Percentiles rank a stretch among this genome's conserved stretches.
Conservation (phyloP, 139 green algal species). For the Ettlia oleoabundans region DNA sequence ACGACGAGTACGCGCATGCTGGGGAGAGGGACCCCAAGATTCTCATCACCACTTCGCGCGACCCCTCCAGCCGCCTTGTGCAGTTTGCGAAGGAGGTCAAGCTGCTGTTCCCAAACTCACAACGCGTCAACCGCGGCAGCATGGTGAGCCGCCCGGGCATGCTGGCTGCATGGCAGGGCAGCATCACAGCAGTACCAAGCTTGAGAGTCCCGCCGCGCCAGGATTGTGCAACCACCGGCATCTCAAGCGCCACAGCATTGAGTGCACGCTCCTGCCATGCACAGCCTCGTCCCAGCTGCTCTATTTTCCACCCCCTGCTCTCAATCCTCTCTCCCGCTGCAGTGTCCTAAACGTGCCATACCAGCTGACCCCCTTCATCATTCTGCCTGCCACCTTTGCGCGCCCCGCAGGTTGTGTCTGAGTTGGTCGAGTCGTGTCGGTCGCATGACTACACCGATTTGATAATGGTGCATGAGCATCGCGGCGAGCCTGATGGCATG, state of each 20-base stretch:
- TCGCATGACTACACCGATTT: slow-evolving; percentile 96
- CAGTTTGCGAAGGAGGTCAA: slow-evolving; percentile 99
- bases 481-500: slow-evolving; percentile 96
- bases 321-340: too few species aligned
- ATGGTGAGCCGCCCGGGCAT: slow-evolving; percentile 48
- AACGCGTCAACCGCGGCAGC: slow-evolving; percentile 91
- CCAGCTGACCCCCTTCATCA: neutral
- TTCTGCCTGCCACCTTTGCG: too few species aligned
- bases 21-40: slow-evolving; percentile 90
- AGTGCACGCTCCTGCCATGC: too few species aligned
- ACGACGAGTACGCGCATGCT: slow-evolving; percentile 97
- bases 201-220: too few species aligned
- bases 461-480: slow-evolving; percentile 97
- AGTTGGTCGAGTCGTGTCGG: slow-evolving; percentile 91
- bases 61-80: slow-evolving; percentile 88
- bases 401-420: slow-evolving; percentile 65
- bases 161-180: neutral
- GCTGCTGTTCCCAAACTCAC: slow-evolving; percentile 91
- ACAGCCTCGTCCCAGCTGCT: too few species aligned
- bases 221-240: too few species aligned
- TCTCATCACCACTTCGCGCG: slow-evolving; percentile 93
- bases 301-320: too few species aligned
- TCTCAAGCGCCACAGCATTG: too few species aligned
- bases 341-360: neutral
- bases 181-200: too few species aligned